phyloP scores from a whole-genome alignment of 225 moss, liverwort and hornwort genomes.

The Marchantia paleacea region DNA sequence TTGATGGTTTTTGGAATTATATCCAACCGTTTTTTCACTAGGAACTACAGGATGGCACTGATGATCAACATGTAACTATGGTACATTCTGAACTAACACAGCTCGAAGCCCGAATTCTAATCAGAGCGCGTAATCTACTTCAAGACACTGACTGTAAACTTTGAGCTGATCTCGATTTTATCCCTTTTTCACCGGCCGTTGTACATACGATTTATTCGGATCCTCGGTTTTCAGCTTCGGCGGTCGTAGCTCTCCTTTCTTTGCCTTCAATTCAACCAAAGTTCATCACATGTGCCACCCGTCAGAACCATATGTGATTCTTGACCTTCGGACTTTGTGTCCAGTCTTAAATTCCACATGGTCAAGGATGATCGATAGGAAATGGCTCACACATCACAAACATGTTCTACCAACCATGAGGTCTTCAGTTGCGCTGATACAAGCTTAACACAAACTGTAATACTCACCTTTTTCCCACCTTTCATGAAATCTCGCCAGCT shows the following conservation, averaged over 20 bases:
- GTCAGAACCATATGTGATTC: background rate
- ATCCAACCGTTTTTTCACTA: background rate
- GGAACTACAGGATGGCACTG: background rate
- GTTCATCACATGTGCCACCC: background rate
- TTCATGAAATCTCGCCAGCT: slow-evolving; percentile 99
- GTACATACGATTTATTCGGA: slow-evolving; percentile 98
- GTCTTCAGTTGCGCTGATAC: too few relatives aligned
- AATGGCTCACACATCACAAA: background rate
- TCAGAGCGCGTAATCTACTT: background rate
- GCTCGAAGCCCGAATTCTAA: background rate
- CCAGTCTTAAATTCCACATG: background rate
- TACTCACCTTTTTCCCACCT: slow-evolving; percentile 76
- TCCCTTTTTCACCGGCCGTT: slow-evolving; percentile 98
- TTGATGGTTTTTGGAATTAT: background rate
- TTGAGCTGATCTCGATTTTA: slow-evolving; percentile 31
- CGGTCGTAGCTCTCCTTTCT: slow-evolving; percentile 90
- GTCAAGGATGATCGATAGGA: too few relatives aligned
- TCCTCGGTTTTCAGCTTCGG: slow-evolving; percentile 99
- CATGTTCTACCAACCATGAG: background rate
- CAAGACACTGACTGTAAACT: background rate
- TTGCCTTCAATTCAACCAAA: slow-evolving; percentile 32
- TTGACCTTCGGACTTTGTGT: background rate
- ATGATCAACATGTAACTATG: slow-evolving; percentile 12
- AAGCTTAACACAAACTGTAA: slow-evolving; percentile 5
- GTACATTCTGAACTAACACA: slow-evolving; percentile 27